Evolutionary conservation across 169 alveolate species (phyloP), one percentile per base, ranked within the genome.

Genomic region (Plasmodium inui): DNA sequence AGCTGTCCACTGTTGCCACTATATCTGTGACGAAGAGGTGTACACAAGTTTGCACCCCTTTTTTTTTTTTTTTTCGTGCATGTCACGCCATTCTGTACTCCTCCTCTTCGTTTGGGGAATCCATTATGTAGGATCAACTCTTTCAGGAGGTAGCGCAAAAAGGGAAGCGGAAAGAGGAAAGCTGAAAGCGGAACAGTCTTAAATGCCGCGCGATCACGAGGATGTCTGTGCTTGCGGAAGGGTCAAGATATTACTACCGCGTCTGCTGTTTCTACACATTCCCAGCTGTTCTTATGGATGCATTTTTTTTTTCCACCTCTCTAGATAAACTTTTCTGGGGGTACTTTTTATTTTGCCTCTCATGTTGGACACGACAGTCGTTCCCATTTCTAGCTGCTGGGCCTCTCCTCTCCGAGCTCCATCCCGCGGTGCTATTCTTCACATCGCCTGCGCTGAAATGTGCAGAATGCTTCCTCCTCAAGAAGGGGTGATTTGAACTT

Each of bases 71-170:
- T 14, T 78, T 53, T n/a, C 34, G 37, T 26, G 6, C 71, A 19
- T 83, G 37, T 67, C 26, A n/a, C 72, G n/a, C 8, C 14, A 57
- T 34, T 67, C 44, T 32, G 26, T 61, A 26, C 67, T 84, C 74
- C 92, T 84, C 92, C 6, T 84, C 67, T 44, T 84, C 92, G 17
- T 28, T 70, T 41, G 57, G 26, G 17, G 53, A 19, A 26, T 37
- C 92, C 92, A 70, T 71, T 12, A 14, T 55, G 22, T 10, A 67
- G 76, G n/a, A 28, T 4, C 76, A 26, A 67, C 32, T 3, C 4
- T 67, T 19, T 7, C 37, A 5, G 76, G 61, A 5, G 37, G 41
- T 67, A 67, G 76, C 76, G 30, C n/a, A 22, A 22, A 22, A 6
- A 0, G 41, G 37, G 37, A 26, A 7, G 41, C 37, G 10, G 76